A percentile compares a stretch with the other conserved stretches of the same genome.
Conservation (phyloP, 148 eudicot genomes). For the Cornus florida region DNA sequence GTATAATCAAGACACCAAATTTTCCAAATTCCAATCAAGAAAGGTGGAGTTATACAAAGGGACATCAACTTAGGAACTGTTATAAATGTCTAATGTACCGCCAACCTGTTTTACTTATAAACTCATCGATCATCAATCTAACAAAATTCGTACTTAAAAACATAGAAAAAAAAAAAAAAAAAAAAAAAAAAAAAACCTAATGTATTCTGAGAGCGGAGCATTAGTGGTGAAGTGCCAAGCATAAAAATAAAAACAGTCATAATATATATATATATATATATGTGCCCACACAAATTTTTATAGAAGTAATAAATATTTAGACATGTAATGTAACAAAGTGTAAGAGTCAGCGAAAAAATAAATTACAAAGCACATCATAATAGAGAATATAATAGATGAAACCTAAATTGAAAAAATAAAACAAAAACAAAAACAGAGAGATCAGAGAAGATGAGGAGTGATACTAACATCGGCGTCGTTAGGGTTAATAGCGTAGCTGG, state of each 20-base stretch:
- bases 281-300: too few relatives aligned
- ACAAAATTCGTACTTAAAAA: background rate
- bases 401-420: background rate
- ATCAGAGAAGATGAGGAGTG: background rate
- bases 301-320: background rate
- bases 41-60: background rate
- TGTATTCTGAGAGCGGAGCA: background rate
- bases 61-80: background rate
- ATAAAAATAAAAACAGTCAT: background rate
- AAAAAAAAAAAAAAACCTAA: too few relatives aligned
- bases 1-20: background rate
- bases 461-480: slow-evolving; percentile 15
- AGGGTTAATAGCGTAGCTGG: slow-evolving; percentile 15
- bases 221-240: too few relatives aligned
- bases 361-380: background rate
- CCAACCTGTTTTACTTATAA: background rate
- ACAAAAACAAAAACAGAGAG: too few relatives aligned
- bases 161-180: background rate
- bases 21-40: background rate
- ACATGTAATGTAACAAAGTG: background rate
- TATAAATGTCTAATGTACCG: background rate
- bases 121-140: background rate
- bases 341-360: background rate
- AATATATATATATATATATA: background rate
- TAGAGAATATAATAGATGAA: too few relatives aligned